Base-by-base conservation (phyloP, 768 basidiomycete genomes). In the Mycena metata region DNA sequence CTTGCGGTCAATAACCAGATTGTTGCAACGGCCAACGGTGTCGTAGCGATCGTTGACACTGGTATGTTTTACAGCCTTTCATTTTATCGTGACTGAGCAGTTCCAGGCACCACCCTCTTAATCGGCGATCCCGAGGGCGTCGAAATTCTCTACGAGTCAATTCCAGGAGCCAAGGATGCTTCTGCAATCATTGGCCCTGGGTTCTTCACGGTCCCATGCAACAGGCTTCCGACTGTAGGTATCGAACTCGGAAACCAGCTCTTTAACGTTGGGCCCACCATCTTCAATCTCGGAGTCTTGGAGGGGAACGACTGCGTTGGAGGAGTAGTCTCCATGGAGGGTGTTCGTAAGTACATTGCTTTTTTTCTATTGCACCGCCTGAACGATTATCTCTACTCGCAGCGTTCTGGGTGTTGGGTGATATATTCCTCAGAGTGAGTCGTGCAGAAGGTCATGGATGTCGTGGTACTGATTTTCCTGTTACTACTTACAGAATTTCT, bases 21-120 rank as follows among this genome's bases (percentile, higher is more conserved):
- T 12, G 76, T 71, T 5, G 67, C 67, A 39, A 69, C 67, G 13
- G 68, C 73, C 41, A 66, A 56, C 12, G 67, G 61, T 21, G 58
- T 74, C 51, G 57, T 69, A 26, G 77, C 77, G 11, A 75, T 79
- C 57, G 76, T 86, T 15, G 85, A 86, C 69, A 83, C 79, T 62
- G 86, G 61, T 69, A 35, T 30, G 36, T 24, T 56, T 17, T 7
- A 19, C 23, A 9, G 10, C 39, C 15, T 30, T 1, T 19, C 33
- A 12, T 19, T 2, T 13, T 8, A 24, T 36, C 23, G 15, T 16
- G 36, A 21, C 30, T 51, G 51, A 47, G 39, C 30, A 41, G 23
- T 11, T 23, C 35, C 11, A 69, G 67, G 85, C 30, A 83, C 82
- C 36, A 82, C 82, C 10, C 74, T 84, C 60, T 73, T 83, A 60